Conservation (phyloP, 768 basidiomycete genomes). For the Lactarius evosmus region DNA sequence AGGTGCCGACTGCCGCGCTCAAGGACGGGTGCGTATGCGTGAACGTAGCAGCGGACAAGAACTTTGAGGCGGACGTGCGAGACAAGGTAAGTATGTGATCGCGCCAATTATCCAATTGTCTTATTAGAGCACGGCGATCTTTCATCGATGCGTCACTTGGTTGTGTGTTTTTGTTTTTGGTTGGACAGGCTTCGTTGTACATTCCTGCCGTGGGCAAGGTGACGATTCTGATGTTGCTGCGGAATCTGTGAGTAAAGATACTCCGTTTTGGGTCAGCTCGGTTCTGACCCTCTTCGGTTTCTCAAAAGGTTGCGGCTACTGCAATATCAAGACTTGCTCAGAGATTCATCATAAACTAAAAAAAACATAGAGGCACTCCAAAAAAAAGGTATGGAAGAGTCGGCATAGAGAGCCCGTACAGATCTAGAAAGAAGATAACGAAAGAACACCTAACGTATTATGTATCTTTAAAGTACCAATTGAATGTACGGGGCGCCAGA, state of each 20-base stretch:
- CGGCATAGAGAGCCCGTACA: conserved; percentile 10
- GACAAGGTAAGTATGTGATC: conserved; percentile 62
- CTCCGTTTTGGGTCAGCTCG: too few relatives aligned
- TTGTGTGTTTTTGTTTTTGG: conserved; percentile 1
- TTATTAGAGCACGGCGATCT: neutral
- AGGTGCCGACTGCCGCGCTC: conserved; percentile 82
- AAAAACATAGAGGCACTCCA: neutral
- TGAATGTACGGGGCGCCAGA: neutral
- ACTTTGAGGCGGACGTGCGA: conserved; percentile 90
- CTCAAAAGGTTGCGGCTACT: conserved; percentile 14
- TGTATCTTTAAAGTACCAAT: conserved; percentile 9
- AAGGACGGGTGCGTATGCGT: conserved; percentile 94
- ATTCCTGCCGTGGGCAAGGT: conserved; percentile 97
- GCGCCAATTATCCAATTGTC: neutral
- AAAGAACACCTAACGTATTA: neutral
- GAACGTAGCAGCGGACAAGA: conserved; percentile 93
- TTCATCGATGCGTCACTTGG: too few relatives aligned
- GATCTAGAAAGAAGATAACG: neutral
- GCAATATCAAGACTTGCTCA: conserved; percentile 18
- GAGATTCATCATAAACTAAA: neutral
- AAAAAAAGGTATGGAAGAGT: neutral
- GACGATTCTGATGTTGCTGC: conserved; percentile 95
- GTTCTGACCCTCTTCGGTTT: conserved; percentile 8
- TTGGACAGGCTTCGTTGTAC: conserved; percentile 80
- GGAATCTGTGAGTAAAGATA: conserved; percentile 70